Evolutionary conservation across 1,139 yeast species (phyloP).

Genomic region (Casaregolazyma suthepensis): DNA sequence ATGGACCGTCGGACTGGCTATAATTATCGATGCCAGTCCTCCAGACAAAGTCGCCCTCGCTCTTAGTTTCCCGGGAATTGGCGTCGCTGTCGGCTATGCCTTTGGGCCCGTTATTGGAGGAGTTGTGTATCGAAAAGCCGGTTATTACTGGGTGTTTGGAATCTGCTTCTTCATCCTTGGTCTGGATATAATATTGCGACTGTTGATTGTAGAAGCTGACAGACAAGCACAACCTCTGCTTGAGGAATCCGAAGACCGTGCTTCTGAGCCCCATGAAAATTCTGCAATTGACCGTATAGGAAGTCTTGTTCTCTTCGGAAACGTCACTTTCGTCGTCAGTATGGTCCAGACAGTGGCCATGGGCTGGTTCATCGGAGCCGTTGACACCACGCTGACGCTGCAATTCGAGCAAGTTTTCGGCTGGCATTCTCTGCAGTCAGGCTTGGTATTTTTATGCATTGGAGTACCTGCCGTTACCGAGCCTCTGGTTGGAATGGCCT

Average conservation of each 20-base stretch:
- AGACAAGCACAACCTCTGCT: slow-evolving; percentile 7
- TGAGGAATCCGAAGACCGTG: slow-evolving; percentile 1
- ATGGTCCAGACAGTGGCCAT: slow-evolving; percentile 26
- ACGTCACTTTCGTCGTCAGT: slow-evolving; percentile 24
- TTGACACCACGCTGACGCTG: slow-evolving; percentile 33
- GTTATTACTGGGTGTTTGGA: slow-evolving; percentile 33
- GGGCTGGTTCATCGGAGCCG: slow-evolving; percentile 30
- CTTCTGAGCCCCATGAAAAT: not conserved
- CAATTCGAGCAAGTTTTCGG: slow-evolving; percentile 29
- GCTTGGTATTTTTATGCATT: slow-evolving; percentile 31
- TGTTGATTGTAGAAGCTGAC: slow-evolving; percentile 29
- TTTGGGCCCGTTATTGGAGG: slow-evolving; percentile 36
- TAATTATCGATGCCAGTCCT: slow-evolving; percentile 30
- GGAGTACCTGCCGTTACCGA: slow-evolving; percentile 31
- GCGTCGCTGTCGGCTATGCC: slow-evolving; percentile 29
- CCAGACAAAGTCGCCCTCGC: slow-evolving; percentile 24
- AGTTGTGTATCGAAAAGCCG: slow-evolving; percentile 30
- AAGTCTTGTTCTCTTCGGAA: slow-evolving; percentile 18
- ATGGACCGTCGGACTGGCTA: slow-evolving; percentile 37
- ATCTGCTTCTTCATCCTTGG: slow-evolving; percentile 30
- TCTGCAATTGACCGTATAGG: not conserved
- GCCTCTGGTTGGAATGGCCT: slow-evolving; percentile 29
- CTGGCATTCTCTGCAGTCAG: slow-evolving; percentile 29
- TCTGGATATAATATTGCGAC: slow-evolving; percentile 30
- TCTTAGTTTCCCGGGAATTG: slow-evolving; percentile 32